Evolutionary conservation across 495 filamentous ascomycete species (phyloP), one percentile per base, ranked within the genome.

Genomic region (Stereocaulon alpinum): DNA sequence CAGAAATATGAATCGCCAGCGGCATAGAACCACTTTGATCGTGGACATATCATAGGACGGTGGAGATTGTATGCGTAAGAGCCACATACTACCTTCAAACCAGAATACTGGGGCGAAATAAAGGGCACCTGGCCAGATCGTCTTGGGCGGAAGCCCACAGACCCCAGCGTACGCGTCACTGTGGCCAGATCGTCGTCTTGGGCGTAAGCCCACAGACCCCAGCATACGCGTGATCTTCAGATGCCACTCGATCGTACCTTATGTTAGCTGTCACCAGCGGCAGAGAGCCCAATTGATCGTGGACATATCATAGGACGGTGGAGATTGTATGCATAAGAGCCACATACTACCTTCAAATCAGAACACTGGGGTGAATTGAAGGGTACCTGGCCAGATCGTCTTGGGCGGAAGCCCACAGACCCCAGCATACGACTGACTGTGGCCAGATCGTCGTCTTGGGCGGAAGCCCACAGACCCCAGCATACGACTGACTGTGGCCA

Each of bases 301-400:
- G 66, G 37, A 54, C 71, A 74, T 45, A 74, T 60, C 40, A 74
- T 62, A 18, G 64, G 56, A 12, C 67, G 64, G 50, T 76, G 73
- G n/a, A 71, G 68, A 0, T 65, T 64, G 59, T 69, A 73, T 20
- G 54, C 45, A 12, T 64, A 40, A 3, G 40, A 44, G 9, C 67
- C 63, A 57, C 69, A 73, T n/a, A 27, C 48, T n/a, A 76, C 61
- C 3, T 60, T 67, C 22, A 76, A 45, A 60, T 75, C 70, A 18
- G 68, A 64, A 62, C 68, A 72, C 45, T 70, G 67, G 18, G 42
- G 60, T 2, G 65, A 66, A 10, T 52, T 45, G 27, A 57, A 56
- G 3, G 49, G 37, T 3, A 2, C 43, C 27, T 50, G 17, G 15
- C n/a, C n/a, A n/a, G n/a, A n/a, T n/a, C n/a, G n/a, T n/a, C n/a